Base-by-base conservation (phyloP, 2,329 filamentous ascomycete species). In the Thermothelomyces thermophilus region DNA sequence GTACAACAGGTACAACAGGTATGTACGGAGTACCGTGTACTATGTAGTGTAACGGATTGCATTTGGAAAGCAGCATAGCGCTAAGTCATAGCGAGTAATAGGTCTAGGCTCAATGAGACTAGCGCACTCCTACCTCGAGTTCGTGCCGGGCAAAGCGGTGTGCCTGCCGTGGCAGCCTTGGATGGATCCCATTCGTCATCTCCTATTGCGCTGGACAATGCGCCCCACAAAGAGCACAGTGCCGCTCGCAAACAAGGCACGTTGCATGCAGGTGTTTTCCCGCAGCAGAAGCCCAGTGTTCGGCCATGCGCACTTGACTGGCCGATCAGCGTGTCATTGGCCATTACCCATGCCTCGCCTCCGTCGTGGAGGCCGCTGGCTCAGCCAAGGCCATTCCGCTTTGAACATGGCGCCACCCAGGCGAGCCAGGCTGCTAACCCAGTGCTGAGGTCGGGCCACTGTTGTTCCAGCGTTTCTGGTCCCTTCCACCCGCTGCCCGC, bases 141-240 rank as follows among this genome's bases (percentile, higher is more conserved):
- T 37, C 28, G 30, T 49, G 46, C 55, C 43, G 31, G 40, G 46
- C 41, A 44, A 35, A 50, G 53, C 53, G 48, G 55, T 55, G 53
- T 56, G 50, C 49, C 50, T 30, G 34, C 36, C 40, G 56, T 56
- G 52, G 47, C 53, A 50, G 45, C 37, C 34, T 51, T 45, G 24
- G 43, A 49, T 47, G 50, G 51, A 48, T 48, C 46, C 56, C 53
- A 61, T 60, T 61, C 54, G 56, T 58, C 58, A 58, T 59, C 31
- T 49, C 26, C 13, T 26, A 16, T 20, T 17, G 46, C 42, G 44
- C 33, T n/a, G 45, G 45, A 42, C 41, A 53, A 54, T 46, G 36
- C 48, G 41, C 22, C 41, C 35, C 41, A 34, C 45, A 11, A 19
- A 42, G 36, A 36, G 35, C 13, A 57, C 59, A 52, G 58, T 60